These are phyloP conservation scores for Rhizophora mangle DNA, from an alignment of 345 rosid species.

Conservation along the genomic window DNA sequence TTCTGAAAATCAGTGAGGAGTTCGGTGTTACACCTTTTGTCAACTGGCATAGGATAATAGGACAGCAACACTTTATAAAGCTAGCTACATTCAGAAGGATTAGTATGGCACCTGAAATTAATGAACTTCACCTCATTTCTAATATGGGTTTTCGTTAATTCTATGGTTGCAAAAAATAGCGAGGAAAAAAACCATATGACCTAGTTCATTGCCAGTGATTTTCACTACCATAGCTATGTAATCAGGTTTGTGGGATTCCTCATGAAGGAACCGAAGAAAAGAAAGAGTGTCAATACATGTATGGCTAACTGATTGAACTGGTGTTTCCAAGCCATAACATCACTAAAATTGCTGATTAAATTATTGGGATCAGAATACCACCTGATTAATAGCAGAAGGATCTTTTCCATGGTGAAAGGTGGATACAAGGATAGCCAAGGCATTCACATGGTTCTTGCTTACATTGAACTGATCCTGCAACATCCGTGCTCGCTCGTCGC, in stretches of 20 bases:
- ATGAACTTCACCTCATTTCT: neutral
- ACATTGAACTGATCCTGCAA: conserved; percentile 99
- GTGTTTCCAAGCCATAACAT: neutral
- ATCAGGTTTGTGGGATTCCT: neutral
- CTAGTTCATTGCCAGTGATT: too few relatives aligned
- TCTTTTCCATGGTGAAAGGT: conserved; percentile 93
- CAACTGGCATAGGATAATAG: neutral
- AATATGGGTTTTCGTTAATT: neutral
- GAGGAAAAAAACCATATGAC: neutral
- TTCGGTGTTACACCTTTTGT: conserved; percentile 1
- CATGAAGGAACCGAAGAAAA: neutral
- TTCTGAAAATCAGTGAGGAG: conserved; percentile 44
- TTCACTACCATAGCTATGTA: too few relatives aligned
- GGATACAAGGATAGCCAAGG: conserved; percentile 92
- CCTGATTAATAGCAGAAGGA: conserved; percentile 96
- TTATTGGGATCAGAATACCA: conserved; percentile 25
- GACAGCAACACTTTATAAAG: neutral
- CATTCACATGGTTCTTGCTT: conserved; percentile 94
- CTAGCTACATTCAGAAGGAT: neutral
- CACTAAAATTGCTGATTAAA: neutral
- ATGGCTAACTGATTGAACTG: conserved; percentile 1
- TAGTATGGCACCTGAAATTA: neutral
- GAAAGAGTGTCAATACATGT: neutral
- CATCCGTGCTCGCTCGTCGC: conserved; percentile 93
- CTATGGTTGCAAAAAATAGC: neutral